A percentile compares a stretch with the other conserved stretches of the same genome.
Evolutionary conservation across 2,329 filamentous ascomycete species (phyloP).

Genomic region (Cladorrhinum sp.): DNA sequence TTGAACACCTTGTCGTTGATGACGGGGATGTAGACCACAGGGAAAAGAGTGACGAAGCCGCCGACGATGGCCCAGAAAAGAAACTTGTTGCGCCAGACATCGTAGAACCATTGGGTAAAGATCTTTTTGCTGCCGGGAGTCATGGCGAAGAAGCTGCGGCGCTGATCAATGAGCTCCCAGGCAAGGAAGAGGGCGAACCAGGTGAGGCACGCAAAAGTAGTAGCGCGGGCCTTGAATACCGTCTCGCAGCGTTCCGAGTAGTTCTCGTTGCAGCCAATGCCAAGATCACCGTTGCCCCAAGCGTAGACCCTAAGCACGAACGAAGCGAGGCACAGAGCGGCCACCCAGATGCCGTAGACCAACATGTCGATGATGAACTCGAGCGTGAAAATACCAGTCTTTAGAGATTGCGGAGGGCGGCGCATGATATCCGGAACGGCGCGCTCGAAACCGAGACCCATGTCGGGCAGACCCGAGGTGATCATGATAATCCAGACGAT

Average conservation of each 20-base stretch:
- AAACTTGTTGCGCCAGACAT: constrained; percentile 67
- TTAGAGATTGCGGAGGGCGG: constrained; percentile 61
- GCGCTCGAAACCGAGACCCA: constrained; percentile 69
- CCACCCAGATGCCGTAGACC: constrained; percentile 64
- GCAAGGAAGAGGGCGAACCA: constrained; percentile 67
- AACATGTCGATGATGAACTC: constrained; percentile 66
- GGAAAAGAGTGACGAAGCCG: constrained; percentile 59
- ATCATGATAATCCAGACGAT: constrained; percentile 77
- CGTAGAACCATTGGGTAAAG: constrained; percentile 50
- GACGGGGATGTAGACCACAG: constrained; percentile 65
- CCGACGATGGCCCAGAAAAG: constrained; percentile 61
- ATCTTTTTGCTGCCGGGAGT: constrained; percentile 49
- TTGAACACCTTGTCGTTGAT: constrained; percentile 68
- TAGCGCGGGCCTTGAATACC: constrained; percentile 66
- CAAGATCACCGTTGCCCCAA: constrained; percentile 47
- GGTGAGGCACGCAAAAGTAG: constrained; percentile 66
- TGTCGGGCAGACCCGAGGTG: constrained; percentile 67
- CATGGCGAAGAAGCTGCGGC: constrained; percentile 67
- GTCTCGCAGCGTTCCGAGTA: constrained; percentile 49
- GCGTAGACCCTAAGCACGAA: constrained; percentile 61
- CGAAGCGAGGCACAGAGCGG: constrained; percentile 57
- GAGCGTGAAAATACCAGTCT: constrained; percentile 60
- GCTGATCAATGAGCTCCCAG: constrained; percentile 72
- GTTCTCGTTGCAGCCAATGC: constrained; percentile 55
- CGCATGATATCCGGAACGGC: constrained; percentile 65